Base-by-base conservation (phyloP, 129 eudicot species). In the Saussurea involucrata region DNA sequence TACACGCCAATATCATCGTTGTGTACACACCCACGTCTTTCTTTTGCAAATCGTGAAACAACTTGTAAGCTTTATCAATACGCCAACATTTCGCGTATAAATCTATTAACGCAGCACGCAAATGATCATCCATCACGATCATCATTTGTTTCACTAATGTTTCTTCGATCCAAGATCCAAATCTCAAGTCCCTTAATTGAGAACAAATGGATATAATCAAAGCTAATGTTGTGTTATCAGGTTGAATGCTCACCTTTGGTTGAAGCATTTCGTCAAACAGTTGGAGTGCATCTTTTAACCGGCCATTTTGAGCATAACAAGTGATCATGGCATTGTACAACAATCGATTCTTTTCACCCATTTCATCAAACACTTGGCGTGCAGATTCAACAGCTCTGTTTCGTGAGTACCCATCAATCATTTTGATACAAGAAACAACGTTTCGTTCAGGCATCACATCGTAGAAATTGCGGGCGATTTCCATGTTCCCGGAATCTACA, bases 241-340 rank as follows among this genome's bases (percentile, higher is more conserved):
- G 84, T 24, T 49, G 74, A 36, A 31, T 21, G 25, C n/a, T 37
- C 12, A 80, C 63, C 20, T 72, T 72, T 0, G 74, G 44, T 24
- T 44, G 70, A 21, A 80, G 46, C 84, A 80, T 73, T 60, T 74
- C 78, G 2, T 80, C 69, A n/a, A 80, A 80, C 66, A 80, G 77
- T 5, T 66, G 37, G 60, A 80, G 71, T n/a, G 84, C 84, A 3
- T 80, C 84, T 46, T 74, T 80, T 74, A 74, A 60, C n/a, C 21
- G 58, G 57, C 80, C 60, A 57, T 73, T 80, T 73, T 55, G 76
- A 34, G 80, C 80, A 74, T 80, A 80, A 71, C 84, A 80, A 53
- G 71, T 49, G 13, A 80, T 74, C 84, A 80, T 80, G 10, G 80
- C 77, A 74, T 80, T 74, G 53, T 64, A 80, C 15, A 70, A 32